Evolutionary conservation across 345 rosid genomes (phyloP).

Genomic region (Heritiera littoralis): DNA sequence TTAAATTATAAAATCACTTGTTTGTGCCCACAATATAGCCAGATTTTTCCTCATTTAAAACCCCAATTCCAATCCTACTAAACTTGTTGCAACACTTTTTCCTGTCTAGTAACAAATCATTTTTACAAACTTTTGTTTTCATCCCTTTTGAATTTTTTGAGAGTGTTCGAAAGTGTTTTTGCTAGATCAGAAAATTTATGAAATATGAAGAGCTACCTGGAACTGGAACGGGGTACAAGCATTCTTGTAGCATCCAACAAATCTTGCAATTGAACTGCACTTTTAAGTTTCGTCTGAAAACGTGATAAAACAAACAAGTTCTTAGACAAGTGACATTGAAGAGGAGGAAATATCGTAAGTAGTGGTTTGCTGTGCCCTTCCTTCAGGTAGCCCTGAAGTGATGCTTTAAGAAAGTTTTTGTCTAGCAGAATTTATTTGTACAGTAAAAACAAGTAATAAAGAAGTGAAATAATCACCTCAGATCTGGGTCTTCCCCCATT

Average conservation of each 20-base stretch:
- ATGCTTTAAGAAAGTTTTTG: too few species aligned
- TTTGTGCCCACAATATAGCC: neutral
- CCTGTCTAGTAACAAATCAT: neutral
- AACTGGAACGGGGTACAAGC: conserved; percentile 87
- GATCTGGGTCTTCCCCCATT: conserved; percentile 93
- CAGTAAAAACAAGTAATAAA: neutral
- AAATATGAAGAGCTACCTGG: conserved; percentile 56
- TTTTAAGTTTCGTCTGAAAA: conserved; percentile 94
- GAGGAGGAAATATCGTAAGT: too few species aligned
- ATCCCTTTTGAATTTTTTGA: neutral
- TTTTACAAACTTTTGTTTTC: neutral
- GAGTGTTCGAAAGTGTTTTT: conserved; percentile 4
- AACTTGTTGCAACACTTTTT: neutral
- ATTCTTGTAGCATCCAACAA: conserved; percentile 95
- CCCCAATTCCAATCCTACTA: neutral
- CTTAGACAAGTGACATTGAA: neutral
- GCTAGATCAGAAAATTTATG: conserved; percentile 1
- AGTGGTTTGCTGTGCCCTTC: too few species aligned
- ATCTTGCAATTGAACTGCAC: conserved; percentile 96
- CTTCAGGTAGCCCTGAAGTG: too few species aligned
- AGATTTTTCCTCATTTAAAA: neutral
- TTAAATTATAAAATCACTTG: neutral
- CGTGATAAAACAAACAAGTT: conserved; percentile 15
- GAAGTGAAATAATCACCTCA: conserved; percentile 52
- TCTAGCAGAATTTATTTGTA: conserved; percentile 1